Evolutionary conservation across 139 green algal species (phyloP).

Genomic region (Chlamydomonas incerta): DNA sequence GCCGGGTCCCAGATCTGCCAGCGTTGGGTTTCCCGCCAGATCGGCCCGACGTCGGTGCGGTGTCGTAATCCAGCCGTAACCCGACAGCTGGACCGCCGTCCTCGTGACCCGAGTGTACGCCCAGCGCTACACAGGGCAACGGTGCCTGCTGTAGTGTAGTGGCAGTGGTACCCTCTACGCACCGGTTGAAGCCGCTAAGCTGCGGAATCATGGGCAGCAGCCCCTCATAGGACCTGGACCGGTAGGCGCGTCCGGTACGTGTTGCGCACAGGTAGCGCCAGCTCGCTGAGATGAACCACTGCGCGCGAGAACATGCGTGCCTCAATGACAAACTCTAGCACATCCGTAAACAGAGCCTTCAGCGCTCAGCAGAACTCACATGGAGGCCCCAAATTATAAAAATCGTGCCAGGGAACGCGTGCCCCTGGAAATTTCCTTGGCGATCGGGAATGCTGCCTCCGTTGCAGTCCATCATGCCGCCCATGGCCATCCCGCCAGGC

Average conservation of each 20-base stretch:
- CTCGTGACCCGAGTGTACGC: too few species aligned
- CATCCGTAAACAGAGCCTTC: too few species aligned
- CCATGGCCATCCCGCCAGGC: not conserved
- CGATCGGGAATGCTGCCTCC: not conserved
- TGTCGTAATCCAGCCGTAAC: too few species aligned
- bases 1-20: too few species aligned
- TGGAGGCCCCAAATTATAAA: constrained; percentile 30
- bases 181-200: constrained; percentile 15
- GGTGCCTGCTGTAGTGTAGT: too few species aligned
- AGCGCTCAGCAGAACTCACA: not conserved
- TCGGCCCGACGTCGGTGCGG: too few species aligned
- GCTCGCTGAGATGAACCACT: constrained; percentile 30
- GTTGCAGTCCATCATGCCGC: constrained; percentile 9
- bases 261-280: constrained; percentile 1
- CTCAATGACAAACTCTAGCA: too few species aligned
- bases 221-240: not conserved
- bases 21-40: too few species aligned
- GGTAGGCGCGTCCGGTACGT: not conserved
- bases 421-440: constrained; percentile 31
- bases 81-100: too few species aligned
- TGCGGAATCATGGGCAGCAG: constrained; percentile 31
- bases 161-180: too few species aligned
- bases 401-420: constrained; percentile 17
- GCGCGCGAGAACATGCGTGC: not conserved
- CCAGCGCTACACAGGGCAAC: too few species aligned